Conservation (phyloP, 192 early-diverging fungal genomes). For the Linnemannia hyalina region DNA sequence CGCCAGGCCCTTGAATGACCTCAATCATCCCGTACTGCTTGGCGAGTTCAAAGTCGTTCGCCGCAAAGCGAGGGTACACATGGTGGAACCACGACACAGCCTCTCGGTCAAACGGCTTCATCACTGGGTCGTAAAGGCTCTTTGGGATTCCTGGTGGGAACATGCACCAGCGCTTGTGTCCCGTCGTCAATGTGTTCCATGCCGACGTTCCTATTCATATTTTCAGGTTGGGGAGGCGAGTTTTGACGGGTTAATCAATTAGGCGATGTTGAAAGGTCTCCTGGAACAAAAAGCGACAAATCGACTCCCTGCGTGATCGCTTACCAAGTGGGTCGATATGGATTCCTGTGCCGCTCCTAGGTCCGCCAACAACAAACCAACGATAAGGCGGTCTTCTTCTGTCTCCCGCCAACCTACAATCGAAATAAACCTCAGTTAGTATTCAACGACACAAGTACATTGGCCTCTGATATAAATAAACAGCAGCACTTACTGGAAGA, state of each 20-base stretch:
- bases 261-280: too few relatives aligned
- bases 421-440: neutral
- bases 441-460: neutral
- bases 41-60: conserved; percentile 63
- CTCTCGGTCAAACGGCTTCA: conserved; percentile 75
- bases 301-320: neutral
- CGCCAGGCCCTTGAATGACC: conserved; percentile 78
- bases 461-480: neutral
- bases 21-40: conserved; percentile 77
- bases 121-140: conserved; percentile 67
- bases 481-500: conserved; percentile 63
- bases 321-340: conserved; percentile 75
- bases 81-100: conserved; percentile 81
- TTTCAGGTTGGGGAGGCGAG: neutral
- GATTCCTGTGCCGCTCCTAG: conserved; percentile 80
- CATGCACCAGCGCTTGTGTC: conserved; percentile 83
- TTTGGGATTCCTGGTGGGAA: conserved; percentile 80
- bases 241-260: neutral
- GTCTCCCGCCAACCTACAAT: conserved; percentile 63
- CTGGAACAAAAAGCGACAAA: neutral
- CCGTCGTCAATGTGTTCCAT: conserved; percentile 81
- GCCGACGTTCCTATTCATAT: conserved; percentile 72
- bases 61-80: conserved; percentile 67
- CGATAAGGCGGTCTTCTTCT: conserved; percentile 76
- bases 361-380: conserved; percentile 83